A percentile compares a stretch with the other conserved stretches of the same genome.
Conservation (phyloP, 2,329 filamentous ascomycete genomes). For the Venturia aucupariae region DNA sequence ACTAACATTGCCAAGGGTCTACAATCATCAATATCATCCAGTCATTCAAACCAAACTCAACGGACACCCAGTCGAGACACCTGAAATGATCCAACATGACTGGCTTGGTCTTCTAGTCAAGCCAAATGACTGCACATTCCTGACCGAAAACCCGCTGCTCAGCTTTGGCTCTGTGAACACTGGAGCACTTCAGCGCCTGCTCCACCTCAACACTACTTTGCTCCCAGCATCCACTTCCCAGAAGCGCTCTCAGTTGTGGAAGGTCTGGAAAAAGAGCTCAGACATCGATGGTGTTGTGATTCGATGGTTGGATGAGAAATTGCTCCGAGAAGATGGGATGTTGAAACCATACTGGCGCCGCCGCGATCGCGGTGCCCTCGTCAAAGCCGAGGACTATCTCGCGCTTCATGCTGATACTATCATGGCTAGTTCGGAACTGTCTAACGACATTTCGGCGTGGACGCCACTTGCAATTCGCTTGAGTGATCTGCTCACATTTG, state of each 20-base stretch:
- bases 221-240: conserved; percentile 30
- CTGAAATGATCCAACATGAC: conserved; percentile 44
- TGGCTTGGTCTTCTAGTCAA: conserved; percentile 33
- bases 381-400: conserved; percentile 30
- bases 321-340: conserved; percentile 27
- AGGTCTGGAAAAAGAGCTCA: conserved; percentile 31
- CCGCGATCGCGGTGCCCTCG: conserved; percentile 28
- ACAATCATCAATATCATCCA: conserved; percentile 33
- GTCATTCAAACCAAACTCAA: conserved; percentile 37
- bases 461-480: conserved; percentile 43
- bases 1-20: conserved; percentile 17
- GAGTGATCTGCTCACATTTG: conserved; percentile 43
- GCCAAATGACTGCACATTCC: conserved; percentile 29
- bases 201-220: conserved; percentile 31
- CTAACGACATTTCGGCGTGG: conserved; percentile 44
- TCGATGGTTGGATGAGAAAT: conserved; percentile 32
- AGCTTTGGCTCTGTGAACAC: conserved; percentile 33
- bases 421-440: conserved; percentile 43
- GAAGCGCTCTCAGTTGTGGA: conserved; percentile 31
- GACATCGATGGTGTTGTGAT: conserved; percentile 31
- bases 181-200: conserved; percentile 25
- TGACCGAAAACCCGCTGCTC: conserved; percentile 44
- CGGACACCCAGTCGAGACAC: conserved; percentile 41
- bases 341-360: conserved; percentile 30
- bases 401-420: conserved; percentile 39